A percentile compares a stretch with the other conserved stretches of the same genome.
Evolutionary conservation across 106 monocot species (phyloP).

Genomic region (Dioscorea zingiberensis): DNA sequence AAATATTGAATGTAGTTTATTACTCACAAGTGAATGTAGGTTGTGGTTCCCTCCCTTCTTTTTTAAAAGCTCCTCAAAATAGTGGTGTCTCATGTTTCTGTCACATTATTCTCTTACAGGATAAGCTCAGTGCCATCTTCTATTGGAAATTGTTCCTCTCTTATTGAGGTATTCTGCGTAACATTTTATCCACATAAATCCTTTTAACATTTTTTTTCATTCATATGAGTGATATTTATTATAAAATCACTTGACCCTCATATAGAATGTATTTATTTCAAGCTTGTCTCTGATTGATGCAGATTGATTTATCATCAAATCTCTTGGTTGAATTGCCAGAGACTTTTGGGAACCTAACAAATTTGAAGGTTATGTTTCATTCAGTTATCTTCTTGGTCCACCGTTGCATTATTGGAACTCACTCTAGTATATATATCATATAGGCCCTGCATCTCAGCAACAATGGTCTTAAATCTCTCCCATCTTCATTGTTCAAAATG

Average conservation of each 20-base stretch:
- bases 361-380: constrained; percentile 64
- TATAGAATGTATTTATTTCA: neutral
- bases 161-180: constrained; percentile 56
- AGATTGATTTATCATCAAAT: constrained; percentile 90
- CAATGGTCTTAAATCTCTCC: constrained; percentile 78
- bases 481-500: constrained; percentile 62
- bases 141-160: constrained; percentile 66
- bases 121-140: constrained; percentile 55
- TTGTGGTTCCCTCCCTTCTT: neutral
- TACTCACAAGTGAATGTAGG: too few relatives aligned
- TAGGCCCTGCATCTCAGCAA: constrained; percentile 71
- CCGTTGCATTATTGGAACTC: neutral
- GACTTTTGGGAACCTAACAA: constrained; percentile 50
- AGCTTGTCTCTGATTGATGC: constrained; percentile 10
- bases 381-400: neutral
- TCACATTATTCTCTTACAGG: constrained; percentile 19
- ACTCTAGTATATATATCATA: neutral
- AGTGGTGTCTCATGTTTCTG: too few relatives aligned
- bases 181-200: neutral
- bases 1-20: too few relatives aligned
- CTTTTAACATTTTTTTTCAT: neutral
- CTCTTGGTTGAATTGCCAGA: constrained; percentile 67
- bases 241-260: too few relatives aligned
- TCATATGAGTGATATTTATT: neutral
- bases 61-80: too few relatives aligned